Evolutionary conservation across 257 asterid species (phyloP), one percentile per base, ranked within the genome.

Genomic region (Pogostemon cablin): DNA sequence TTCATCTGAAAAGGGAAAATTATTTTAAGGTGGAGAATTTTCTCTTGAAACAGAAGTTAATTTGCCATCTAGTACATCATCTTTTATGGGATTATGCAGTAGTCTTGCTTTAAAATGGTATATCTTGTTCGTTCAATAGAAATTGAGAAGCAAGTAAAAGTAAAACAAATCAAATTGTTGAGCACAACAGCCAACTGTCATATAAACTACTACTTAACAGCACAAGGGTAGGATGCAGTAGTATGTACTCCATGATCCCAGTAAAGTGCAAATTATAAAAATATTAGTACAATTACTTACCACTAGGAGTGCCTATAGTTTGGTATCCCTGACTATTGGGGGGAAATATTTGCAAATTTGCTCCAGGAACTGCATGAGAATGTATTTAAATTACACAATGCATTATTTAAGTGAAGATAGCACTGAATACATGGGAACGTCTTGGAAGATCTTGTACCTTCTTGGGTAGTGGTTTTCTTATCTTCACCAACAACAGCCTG

Each of bases 401-500:
- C 34, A 52, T 5, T 60, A 42, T 15, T 37, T 60, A 77, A 67
- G 9, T 44, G 42, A 62, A 47, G 40, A 7, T 1, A 55, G n/a
- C 41, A 55, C 43, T 6, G 49, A 62, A 66, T 55, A 59, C 10
- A 73, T 55, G 65, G 34, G 40, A 56, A 60, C 4, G 35, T 46
- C 38, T 15, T 20, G 17, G 15, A 46, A 72, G 56, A 77, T 43
- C 61, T 3, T 49, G 42, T 78, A 90, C 98, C 97, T 82, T 80
- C 85, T 43, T 39, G 85, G 63, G 17, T 81, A 38, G 69, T 62
- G 67, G 80, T 49, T 75, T 78, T 86, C 77, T 82, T 87, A 71
- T 84, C 93, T 73, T 86, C 98, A 60, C 78, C 68, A 76, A 90
- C 81, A 79, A 79, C 98, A 75, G 98, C 96, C 98, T 93, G 91